Evolutionary conservation across 768 basidiomycete genomes (phyloP).

Genomic region (Auricularia heimuer): DNA sequence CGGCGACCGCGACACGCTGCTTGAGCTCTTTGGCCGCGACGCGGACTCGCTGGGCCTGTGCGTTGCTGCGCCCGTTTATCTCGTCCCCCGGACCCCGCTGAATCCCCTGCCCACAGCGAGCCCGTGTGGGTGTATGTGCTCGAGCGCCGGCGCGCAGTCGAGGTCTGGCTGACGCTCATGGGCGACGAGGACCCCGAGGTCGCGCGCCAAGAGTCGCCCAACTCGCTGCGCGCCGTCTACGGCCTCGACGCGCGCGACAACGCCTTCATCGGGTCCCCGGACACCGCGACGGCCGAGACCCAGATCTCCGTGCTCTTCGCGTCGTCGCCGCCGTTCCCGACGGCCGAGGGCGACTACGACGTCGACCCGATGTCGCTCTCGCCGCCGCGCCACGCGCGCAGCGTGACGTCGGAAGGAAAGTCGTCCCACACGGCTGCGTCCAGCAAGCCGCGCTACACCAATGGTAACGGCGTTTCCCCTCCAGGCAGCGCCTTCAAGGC

Average conservation of each 20-base stretch:
- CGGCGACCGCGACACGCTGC: conserved; percentile 67
- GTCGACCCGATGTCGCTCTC: conserved; percentile 34
- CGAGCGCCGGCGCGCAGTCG: conserved; percentile 70
- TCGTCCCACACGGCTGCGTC: background rate
- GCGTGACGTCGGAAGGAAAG: background rate
- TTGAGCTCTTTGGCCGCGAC: conserved; percentile 73
- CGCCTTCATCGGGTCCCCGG: conserved; percentile 64
- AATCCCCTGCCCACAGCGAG: conserved; percentile 36
- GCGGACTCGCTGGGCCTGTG: conserved; percentile 67
- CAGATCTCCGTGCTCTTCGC: conserved; percentile 72
- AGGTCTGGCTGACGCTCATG: conserved; percentile 72
- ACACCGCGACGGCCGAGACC: conserved; percentile 58
- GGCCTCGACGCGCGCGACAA: conserved; percentile 47
- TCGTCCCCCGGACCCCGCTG: background rate
- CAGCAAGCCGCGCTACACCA: background rate
- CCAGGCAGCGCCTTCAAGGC: conserved; percentile 50
- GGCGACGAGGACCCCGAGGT: conserved; percentile 51
- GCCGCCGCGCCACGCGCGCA: conserved; percentile 19
- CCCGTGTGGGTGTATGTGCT: conserved; percentile 91
- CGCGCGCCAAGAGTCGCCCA: conserved; percentile 44
- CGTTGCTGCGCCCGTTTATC: conserved; percentile 23
- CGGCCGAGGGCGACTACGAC: conserved; percentile 37
- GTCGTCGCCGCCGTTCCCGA: conserved; percentile 73
- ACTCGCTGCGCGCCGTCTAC: conserved; percentile 64
- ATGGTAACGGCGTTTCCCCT: conserved; percentile 19